Conservation (phyloP, 1,284 basidiomycete species). For the Ganoderma leucocontextum region DNA sequence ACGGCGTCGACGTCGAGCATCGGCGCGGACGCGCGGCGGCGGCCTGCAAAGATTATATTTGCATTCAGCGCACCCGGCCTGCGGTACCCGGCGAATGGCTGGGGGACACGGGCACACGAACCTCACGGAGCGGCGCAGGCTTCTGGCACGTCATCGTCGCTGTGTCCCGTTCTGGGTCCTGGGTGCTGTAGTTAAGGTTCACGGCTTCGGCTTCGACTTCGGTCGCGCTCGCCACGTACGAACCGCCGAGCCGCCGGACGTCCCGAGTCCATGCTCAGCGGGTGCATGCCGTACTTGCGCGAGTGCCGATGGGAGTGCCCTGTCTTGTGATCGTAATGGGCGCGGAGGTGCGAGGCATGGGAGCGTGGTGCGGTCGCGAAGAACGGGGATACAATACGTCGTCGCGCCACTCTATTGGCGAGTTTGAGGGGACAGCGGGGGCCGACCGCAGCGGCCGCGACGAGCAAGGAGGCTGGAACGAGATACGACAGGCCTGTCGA, state of each 20-base stretch:
- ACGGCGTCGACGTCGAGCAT: slow-evolving; percentile 13
- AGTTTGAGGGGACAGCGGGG: neutral
- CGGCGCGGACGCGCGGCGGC: slow-evolving; percentile 17
- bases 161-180: neutral
- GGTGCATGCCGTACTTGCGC: slow-evolving; percentile 11
- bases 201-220: slow-evolving; percentile 1
- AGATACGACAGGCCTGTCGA: slow-evolving; percentile 6
- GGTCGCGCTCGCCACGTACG: neutral
- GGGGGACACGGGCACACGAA: neutral
- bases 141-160: slow-evolving; percentile 18
- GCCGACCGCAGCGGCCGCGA: slow-evolving; percentile 3
- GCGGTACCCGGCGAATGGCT: neutral
- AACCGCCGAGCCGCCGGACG: slow-evolving; percentile 9
- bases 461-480: neutral
- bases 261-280: slow-evolving; percentile 7
- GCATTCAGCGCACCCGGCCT: neutral
- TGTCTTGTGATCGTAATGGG: slow-evolving; percentile 15
- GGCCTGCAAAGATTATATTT: neutral
- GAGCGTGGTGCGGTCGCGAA: slow-evolving; percentile 1
- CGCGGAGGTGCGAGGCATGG: slow-evolving; percentile 9
- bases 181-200: slow-evolving; percentile 10
- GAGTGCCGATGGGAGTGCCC: slow-evolving; percentile 12
- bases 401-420: slow-evolving; percentile 12
- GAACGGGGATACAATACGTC: neutral
- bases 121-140: slow-evolving; percentile 7